These are phyloP conservation scores for Stachybotrys chartarum DNA, from an alignment of 2,329 filamentous ascomycete genomes.

Conservation along the genomic window DNA sequence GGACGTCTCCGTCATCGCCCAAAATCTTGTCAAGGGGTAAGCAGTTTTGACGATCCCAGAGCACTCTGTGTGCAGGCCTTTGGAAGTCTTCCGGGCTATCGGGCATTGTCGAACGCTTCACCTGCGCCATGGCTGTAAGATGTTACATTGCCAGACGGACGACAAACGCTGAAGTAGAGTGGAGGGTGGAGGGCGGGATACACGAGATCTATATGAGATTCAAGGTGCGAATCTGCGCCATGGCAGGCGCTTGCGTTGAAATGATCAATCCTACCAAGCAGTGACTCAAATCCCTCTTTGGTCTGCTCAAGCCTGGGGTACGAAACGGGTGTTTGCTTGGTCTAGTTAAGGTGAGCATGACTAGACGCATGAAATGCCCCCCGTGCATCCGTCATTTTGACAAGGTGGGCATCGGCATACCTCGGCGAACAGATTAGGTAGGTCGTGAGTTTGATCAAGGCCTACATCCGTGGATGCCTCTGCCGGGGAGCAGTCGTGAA, in stretches of 20 bases:
- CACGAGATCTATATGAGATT: not conserved
- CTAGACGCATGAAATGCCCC: not conserved
- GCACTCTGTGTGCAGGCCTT: constrained; percentile 15
- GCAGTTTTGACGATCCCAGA: constrained; percentile 36
- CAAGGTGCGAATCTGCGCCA: not conserved
- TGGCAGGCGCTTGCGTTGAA: not conserved
- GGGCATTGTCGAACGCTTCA: not conserved
- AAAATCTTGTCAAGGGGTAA: constrained; percentile 41
- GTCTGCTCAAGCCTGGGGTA: not conserved
- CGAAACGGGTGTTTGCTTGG: not conserved
- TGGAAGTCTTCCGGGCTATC: not conserved
- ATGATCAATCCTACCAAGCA: not conserved
- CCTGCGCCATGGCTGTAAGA: not conserved
- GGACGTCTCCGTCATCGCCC: constrained; percentile 38
- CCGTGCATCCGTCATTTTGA: not conserved
- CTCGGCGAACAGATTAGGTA: not conserved
- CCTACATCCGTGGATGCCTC: not conserved
- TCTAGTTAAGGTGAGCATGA: not conserved
- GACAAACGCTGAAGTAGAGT: not conserved
- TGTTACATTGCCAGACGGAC: not conserved
- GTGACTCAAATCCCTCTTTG: not conserved
- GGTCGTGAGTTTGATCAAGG: not conserved
- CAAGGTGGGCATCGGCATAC: not conserved
- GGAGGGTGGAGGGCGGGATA: not conserved
- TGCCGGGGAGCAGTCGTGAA: not conserved